Base-by-base conservation (phyloP, 306 rosid genomes). In the Fragaria nilgerrensis region DNA sequence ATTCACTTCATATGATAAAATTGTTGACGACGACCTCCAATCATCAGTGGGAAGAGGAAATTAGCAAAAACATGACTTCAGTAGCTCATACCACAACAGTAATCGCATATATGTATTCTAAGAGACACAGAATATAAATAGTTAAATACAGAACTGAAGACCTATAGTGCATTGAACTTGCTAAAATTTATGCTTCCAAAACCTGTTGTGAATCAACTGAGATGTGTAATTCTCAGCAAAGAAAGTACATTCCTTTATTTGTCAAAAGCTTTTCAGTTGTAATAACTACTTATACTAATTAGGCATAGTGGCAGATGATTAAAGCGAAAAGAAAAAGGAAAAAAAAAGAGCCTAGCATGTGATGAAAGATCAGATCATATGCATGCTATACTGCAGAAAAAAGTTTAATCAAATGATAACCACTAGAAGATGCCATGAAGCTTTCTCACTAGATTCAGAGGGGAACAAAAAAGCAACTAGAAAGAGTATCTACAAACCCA, bases 1-100 rank as follows among this genome's bases (percentile, higher is more conserved):
- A 78, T 87, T 92, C 72, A 95, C 92, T 85, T 95, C 98, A 68
- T 92, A 92, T 10, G 91, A 88, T 83, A 95, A 78, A 53, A 73
- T 86, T 37, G 97, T 85, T 36, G 97, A 79, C 29, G 96, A 90
- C 13, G 93, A 89, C 75, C 98, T 95, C 77, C 82, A 79, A 79
- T 41, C 63, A 50, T 70, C 56, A 80, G 32, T 43, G 47, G 70
- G 37, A 47, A 47, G 12, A 77, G 59, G 50, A 49, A 61, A 44
- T 44, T 48, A 67, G 74, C 25, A 52, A 72, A 67, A 69, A 5
- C 43, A 9, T 19, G 13, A 73, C 68, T 64, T 76, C 52, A 70
- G 70, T 80, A 56, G 39, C 47, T 52, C 41, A 19, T 32, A 56
- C 34, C 45, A 37, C 61, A n/a, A 32, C 36, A 12, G 41, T 27